phyloP scores from a whole-genome alignment of 805 yeast species.

The Candida verbasci region DNA sequence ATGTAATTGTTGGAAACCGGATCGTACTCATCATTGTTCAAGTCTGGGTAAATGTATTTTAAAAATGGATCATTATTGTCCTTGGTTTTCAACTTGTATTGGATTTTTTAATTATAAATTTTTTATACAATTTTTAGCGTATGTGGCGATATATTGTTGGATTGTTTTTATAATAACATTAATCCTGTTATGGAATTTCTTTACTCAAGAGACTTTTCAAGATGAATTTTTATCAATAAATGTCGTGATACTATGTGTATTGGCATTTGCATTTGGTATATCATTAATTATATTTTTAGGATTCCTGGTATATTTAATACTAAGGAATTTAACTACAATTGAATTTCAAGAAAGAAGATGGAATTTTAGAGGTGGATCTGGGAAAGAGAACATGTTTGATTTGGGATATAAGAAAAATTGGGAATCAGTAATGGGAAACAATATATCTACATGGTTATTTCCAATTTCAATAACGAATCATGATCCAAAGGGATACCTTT shows the following conservation, averaged over 20 bases:
- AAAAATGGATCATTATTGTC: slow-evolving; percentile 63
- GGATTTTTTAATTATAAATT: slow-evolving; percentile 79
- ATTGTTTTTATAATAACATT: slow-evolving; percentile 39
- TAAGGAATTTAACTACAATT: slow-evolving; percentile 71
- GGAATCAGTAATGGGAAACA: slow-evolving; percentile 67
- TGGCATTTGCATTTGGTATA: slow-evolving; percentile 52
- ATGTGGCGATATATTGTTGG: slow-evolving; percentile 45
- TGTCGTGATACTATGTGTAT: slow-evolving; percentile 55
- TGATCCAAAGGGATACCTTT: slow-evolving; percentile 14
- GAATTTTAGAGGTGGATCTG: slow-evolving; percentile 26
- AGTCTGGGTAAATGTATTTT: slow-evolving; percentile 44
- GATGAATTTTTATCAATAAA: slow-evolving; percentile 48
- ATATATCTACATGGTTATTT: slow-evolving; percentile 63
- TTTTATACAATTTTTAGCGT: slow-evolving; percentile 69
- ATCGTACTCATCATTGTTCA: slow-evolving; percentile 56
- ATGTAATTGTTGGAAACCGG: slow-evolving; percentile 58
- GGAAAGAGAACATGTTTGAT: slow-evolving; percentile 67
- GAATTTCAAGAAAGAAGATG: slow-evolving; percentile 63
- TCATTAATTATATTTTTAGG: slow-evolving; percentile 44
- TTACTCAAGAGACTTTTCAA: slow-evolving; percentile 36
- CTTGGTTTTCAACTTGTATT: slow-evolving; percentile 89
- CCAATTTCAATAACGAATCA: slow-evolving; percentile 41
- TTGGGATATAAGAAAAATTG: slow-evolving; percentile 64
- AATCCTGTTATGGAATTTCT: slow-evolving; percentile 44
- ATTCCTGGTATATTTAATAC: slow-evolving; percentile 56